A percentile compares a stretch with the other conserved stretches of the same genome.
Conservation (phyloP, 768 basidiomycete species). For the Nidularia sp. region DNA sequence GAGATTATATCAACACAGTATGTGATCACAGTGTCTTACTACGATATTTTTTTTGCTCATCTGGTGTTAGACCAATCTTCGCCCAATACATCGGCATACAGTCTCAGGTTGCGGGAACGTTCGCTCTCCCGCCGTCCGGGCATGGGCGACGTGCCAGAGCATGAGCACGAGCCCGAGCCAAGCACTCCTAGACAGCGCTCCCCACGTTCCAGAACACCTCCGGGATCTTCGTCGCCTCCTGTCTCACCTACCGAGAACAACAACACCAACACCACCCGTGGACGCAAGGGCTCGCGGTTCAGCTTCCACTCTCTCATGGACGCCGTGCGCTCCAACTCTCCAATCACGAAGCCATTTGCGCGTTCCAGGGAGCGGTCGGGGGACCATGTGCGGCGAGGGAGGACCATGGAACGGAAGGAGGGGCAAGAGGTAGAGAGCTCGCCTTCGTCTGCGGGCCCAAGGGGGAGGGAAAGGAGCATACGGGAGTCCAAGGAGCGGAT, state of each 20-base stretch:
- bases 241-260: slow-evolving; percentile 1
- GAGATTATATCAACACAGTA: slow-evolving; percentile 10
- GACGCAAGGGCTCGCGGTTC: slow-evolving; percentile 36
- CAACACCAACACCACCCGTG: slow-evolving; percentile 3
- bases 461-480: slow-evolving; percentile 2
- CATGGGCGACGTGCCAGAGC: slow-evolving; percentile 35
- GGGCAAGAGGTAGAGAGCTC: background rate
- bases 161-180: slow-evolving; percentile 14
- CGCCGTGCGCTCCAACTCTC: slow-evolving; percentile 47
- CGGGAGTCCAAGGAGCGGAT: slow-evolving; percentile 20
- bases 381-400: slow-evolving; percentile 19
- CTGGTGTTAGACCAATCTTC: background rate
- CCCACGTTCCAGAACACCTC: slow-evolving; percentile 3
- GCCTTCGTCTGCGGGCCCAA: slow-evolving; percentile 1
- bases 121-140: slow-evolving; percentile 36
- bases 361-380: slow-evolving; percentile 13
- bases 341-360: slow-evolving; percentile 10
- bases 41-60: slow-evolving; percentile 1
- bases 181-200: slow-evolving; percentile 6
- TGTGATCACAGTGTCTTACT: slow-evolving; percentile 1
- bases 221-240: background rate
- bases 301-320: slow-evolving; percentile 46
- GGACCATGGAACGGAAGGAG: slow-evolving; percentile 25
- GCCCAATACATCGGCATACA: slow-evolving; percentile 7
- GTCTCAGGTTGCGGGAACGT: slow-evolving; percentile 14